Evolutionary conservation across 2,329 filamentous ascomycete genomes (phyloP).

Genomic region (Diatrype stigma): DNA sequence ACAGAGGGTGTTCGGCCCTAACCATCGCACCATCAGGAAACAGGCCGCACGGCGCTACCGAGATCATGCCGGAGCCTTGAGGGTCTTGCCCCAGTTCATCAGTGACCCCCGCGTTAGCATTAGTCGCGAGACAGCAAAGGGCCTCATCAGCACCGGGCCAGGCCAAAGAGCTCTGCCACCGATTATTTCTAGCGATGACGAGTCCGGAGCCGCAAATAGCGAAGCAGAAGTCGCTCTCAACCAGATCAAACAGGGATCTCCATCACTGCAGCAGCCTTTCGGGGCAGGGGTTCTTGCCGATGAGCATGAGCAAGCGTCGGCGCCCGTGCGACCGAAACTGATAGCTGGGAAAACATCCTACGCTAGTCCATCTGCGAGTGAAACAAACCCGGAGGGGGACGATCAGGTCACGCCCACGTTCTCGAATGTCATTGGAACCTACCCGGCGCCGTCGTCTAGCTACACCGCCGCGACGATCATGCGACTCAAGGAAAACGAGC

Average conservation of each 20-base stretch:
- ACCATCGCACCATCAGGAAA: conserved; percentile 38
- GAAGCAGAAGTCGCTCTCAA: conserved; percentile 40
- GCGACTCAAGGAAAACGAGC: conserved; percentile 24
- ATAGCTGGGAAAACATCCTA: conserved; percentile 31
- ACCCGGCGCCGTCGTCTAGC: conserved; percentile 27
- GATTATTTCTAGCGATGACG: conserved; percentile 26
- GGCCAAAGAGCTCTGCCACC: conserved; percentile 11
- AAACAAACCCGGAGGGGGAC: conserved; percentile 21
- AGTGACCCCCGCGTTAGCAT: conserved; percentile 39
- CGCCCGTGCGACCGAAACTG: conserved; percentile 23
- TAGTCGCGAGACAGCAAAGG: conserved; percentile 35
- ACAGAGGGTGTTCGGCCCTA: conserved; percentile 20
- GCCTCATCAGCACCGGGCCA: conserved; percentile 26
- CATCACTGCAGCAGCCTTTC: conserved; percentile 26
- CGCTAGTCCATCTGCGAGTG: conserved; percentile 24
- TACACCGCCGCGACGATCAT: conserved; percentile 30
- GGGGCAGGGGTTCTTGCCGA: conserved; percentile 25
- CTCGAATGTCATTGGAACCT: conserved; percentile 20
- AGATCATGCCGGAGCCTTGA: conserved; percentile 41
- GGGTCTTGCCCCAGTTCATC: conserved; percentile 31
- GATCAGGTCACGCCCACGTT: conserved; percentile 25
- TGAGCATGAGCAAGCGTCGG: conserved; percentile 15
- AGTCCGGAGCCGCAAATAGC: conserved; percentile 28
- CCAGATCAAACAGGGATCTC: conserved; percentile 36
- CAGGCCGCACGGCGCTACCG: conserved; percentile 36